Evolutionary conservation across 345 rosid species (phyloP).

Genomic region (Pseudoturritis turrita): DNA sequence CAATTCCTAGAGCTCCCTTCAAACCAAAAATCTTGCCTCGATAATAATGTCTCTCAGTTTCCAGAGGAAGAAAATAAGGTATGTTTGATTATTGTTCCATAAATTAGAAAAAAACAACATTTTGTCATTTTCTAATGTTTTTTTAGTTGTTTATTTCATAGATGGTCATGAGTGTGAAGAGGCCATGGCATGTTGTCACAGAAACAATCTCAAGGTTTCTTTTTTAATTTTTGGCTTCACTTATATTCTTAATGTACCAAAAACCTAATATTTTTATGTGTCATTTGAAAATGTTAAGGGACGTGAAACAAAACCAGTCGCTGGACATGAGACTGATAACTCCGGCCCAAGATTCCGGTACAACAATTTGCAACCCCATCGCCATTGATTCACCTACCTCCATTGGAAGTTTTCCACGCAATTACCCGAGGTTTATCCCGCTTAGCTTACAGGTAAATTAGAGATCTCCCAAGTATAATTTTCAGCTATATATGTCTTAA

Average conservation of each 20-base stretch:
- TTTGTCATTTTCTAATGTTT: neutral
- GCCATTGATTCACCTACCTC: conserved; percentile 15
- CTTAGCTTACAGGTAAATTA: conserved; percentile 18
- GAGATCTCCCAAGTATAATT: neutral
- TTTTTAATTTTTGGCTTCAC: neutral
- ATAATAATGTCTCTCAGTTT: conserved; percentile 21
- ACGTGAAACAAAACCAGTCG: conserved; percentile 7
- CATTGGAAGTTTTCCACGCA: conserved; percentile 2
- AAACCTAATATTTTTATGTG: conserved; percentile 7
- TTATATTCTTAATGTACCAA: conserved; percentile 2
- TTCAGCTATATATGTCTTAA: neutral
- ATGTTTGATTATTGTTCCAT: neutral
- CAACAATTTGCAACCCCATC: conserved; percentile 17
- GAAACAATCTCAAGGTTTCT: conserved; percentile 18
- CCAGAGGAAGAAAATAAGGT: conserved; percentile 44
- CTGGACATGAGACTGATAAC: neutral
- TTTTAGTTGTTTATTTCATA: conserved; percentile 8
- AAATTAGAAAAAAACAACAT: neutral
- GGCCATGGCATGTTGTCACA: conserved; percentile 29
- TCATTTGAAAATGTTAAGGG: conserved; percentile 5
- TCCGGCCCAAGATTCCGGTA: conserved; percentile 18
- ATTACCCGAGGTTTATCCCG: conserved; percentile 5
- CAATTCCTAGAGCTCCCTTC: conserved; percentile 70
- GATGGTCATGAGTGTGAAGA: conserved; percentile 43
- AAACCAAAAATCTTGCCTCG: conserved; percentile 48